Percentiles rank a stretch among this genome's conserved stretches.
phyloP scores from a whole-genome alignment of 1,284 basidiomycete genomes.

The Bondarzewia mesenterica region DNA sequence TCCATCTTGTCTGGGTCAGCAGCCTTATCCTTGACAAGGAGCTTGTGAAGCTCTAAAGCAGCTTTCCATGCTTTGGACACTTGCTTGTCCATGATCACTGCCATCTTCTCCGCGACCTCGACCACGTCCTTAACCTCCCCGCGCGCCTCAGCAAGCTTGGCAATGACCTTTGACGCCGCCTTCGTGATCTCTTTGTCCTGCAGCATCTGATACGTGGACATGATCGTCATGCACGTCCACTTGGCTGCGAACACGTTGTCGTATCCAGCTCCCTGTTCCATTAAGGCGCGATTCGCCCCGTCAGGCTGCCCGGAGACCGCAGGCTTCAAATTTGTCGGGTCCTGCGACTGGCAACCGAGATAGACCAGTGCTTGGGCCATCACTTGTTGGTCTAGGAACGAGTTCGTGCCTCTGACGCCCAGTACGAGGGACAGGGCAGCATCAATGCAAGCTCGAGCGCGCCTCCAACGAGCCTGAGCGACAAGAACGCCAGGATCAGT shows the following conservation, averaged over 20 bases:
- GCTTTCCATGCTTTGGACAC: slow-evolving; percentile 8
- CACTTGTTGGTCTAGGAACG: slow-evolving; percentile 6
- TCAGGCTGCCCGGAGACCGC: neutral
- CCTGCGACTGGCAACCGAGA: slow-evolving; percentile 6
- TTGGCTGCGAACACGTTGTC: slow-evolving; percentile 3
- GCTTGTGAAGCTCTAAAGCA: neutral
- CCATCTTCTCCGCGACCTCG: slow-evolving; percentile 4
- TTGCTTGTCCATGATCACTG: slow-evolving; percentile 5
- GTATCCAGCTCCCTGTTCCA: neutral
- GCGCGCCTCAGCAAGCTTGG: slow-evolving; percentile 2
- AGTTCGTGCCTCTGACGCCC: slow-evolving; percentile 5
- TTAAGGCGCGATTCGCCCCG: neutral
- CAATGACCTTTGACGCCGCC: slow-evolving; percentile 5
- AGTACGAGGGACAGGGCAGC: slow-evolving; percentile 7
- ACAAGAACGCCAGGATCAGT: slow-evolving; percentile 7
- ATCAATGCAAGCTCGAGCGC: slow-evolving; percentile 9
- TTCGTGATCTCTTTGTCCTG: neutral
- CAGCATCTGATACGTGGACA: slow-evolving; percentile 6
- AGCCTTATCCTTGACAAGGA: slow-evolving; percentile 1
- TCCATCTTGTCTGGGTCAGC: slow-evolving; percentile 5
- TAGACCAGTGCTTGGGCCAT: slow-evolving; percentile 7
- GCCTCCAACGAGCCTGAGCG: slow-evolving; percentile 3
- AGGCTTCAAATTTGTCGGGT: neutral
- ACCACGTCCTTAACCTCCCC: slow-evolving; percentile 1
- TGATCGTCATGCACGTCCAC: slow-evolving; percentile 11